phyloP scores from a whole-genome alignment of 2,329 filamentous ascomycete species.

The Tolypocladium inflatum region DNA sequence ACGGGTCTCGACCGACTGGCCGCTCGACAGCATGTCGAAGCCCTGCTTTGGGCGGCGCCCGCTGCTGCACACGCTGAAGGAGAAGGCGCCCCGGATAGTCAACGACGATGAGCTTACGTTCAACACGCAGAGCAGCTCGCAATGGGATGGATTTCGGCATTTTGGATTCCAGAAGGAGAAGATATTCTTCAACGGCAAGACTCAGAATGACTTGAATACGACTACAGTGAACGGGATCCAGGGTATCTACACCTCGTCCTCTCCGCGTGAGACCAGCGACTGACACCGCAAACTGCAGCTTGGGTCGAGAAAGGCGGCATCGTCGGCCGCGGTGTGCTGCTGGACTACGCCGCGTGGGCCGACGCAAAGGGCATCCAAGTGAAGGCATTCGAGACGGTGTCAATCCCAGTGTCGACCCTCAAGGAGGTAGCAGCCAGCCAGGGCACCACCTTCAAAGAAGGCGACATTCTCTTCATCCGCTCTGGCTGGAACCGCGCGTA shows the following conservation, averaged over 20 bases:
- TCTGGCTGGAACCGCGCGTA: slow-evolving; percentile 40
- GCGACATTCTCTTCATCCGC: slow-evolving; percentile 49
- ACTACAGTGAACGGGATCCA: slow-evolving; percentile 18
- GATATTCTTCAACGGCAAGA: slow-evolving; percentile 21
- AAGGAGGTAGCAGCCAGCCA: slow-evolving; percentile 33
- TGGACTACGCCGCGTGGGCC: slow-evolving; percentile 42
- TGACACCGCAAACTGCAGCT: slow-evolving; percentile 2
- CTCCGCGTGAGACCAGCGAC: neutral
- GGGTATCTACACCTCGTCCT: slow-evolving; percentile 7
- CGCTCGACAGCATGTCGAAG: slow-evolving; percentile 18
- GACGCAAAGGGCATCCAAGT: slow-evolving; percentile 22
- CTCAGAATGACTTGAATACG: slow-evolving; percentile 33
- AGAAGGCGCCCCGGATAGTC: slow-evolving; percentile 16
- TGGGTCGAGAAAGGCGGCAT: slow-evolving; percentile 30
- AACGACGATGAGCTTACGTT: slow-evolving; percentile 23
- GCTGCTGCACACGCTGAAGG: slow-evolving; percentile 18
- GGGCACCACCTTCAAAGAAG: slow-evolving; percentile 30
- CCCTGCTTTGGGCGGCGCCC: slow-evolving; percentile 22
- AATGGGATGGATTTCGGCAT: slow-evolving; percentile 30
- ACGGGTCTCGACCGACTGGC: slow-evolving; percentile 24
- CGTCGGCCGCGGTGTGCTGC: slow-evolving; percentile 38
- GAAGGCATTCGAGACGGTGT: slow-evolving; percentile 27
- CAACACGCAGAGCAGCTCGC: slow-evolving; percentile 27
- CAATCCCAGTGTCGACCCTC: slow-evolving; percentile 33
- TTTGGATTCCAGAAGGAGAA: slow-evolving; percentile 27